Evolutionary conservation across 495 filamentous ascomycete species (phyloP), one percentile per base, ranked within the genome.

Genomic region (Penicillium steckii): DNA sequence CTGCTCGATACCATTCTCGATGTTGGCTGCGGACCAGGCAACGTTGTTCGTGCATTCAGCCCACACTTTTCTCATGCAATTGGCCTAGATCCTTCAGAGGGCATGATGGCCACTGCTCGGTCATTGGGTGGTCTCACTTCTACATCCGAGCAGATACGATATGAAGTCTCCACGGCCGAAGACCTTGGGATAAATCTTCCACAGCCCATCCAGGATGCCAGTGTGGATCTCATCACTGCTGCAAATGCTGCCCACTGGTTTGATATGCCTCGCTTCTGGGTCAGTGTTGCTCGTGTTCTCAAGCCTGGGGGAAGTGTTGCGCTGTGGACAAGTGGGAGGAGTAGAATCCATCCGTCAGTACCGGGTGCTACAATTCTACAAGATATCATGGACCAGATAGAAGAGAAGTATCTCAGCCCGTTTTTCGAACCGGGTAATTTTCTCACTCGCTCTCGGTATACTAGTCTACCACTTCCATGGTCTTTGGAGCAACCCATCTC

Each of bases 181-280:
- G 66, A 73, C 0, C 57, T 81, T 3, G 15, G 70, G 59, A 24
- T 38, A 27, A 30, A 26, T 52, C 44, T 30, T 29, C 7, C 44
- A 43, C 8, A 45, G 7, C 30, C 25, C 0, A 48, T 77, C 3
- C 27, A 58, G 4, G 63, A 67, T 26, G 48, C 21, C 1, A 73
- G 63, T 43, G 75, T 85, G 8, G 82, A 84, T 53, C 57, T 85
- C 24, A 62, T 86, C 41, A 77, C 68, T 1, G 72, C 72, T 4
- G 78, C 75, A 0, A 80, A 68, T 23, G 73, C 80, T 0, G 79
- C 78, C 7, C 83, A 85, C 55, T 87, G 82, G 82, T 84, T 85
- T 71, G 72, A 84, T 52, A 77, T 84, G 73, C 38, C 70, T 8
- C 46, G 52, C 1, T 85, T 86, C 64, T 86, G 79, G 75, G 24